Evolutionary conservation across 163 green algal genomes (phyloP).

Genomic region (Chlamydomonas reinhardtii): DNA sequence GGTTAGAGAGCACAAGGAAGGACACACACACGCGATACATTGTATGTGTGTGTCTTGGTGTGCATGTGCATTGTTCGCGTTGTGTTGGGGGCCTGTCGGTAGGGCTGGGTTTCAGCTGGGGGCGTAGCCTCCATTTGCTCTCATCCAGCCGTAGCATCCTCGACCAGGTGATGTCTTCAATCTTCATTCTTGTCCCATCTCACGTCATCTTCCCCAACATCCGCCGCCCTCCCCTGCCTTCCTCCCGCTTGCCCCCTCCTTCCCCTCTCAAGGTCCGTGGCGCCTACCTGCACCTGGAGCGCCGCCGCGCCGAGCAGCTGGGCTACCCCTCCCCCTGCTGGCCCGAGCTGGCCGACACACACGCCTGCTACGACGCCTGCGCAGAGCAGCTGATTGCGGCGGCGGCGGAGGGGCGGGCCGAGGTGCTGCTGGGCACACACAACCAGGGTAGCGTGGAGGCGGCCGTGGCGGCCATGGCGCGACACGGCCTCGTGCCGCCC

Average conservation of each 20-base stretch:
- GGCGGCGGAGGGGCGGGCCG: slow-evolving; percentile 50
- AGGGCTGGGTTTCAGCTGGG: too few relatives aligned
- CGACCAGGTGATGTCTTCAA: too few relatives aligned
- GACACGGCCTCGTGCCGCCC: slow-evolving; percentile 62
- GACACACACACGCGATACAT: too few relatives aligned
- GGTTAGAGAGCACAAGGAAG: too few relatives aligned
- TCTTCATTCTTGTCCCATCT: too few relatives aligned
- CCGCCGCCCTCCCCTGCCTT: neutral
- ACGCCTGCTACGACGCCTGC: slow-evolving; percentile 81
- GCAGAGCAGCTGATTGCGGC: slow-evolving; percentile 56
- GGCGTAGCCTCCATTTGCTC: too few relatives aligned
- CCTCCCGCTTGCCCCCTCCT: neutral
- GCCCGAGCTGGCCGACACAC: slow-evolving; percentile 78
- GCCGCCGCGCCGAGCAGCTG: slow-evolving; percentile 64
- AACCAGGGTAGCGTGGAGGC: slow-evolving; percentile 75
- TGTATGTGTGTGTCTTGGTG: too few relatives aligned
- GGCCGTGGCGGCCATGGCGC: slow-evolving; percentile 76
- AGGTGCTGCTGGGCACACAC: slow-evolving; percentile 62
- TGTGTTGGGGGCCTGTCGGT: too few relatives aligned
- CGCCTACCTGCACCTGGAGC: slow-evolving; percentile 90
- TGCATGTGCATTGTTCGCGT: too few relatives aligned
- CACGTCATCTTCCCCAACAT: too few relatives aligned
- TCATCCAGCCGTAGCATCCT: too few relatives aligned
- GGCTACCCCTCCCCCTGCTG: slow-evolving; percentile 79
- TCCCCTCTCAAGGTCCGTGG: slow-evolving; percentile 78